Base-by-base conservation (phyloP, 148 eudicot genomes). In the Chenopodium album region DNA sequence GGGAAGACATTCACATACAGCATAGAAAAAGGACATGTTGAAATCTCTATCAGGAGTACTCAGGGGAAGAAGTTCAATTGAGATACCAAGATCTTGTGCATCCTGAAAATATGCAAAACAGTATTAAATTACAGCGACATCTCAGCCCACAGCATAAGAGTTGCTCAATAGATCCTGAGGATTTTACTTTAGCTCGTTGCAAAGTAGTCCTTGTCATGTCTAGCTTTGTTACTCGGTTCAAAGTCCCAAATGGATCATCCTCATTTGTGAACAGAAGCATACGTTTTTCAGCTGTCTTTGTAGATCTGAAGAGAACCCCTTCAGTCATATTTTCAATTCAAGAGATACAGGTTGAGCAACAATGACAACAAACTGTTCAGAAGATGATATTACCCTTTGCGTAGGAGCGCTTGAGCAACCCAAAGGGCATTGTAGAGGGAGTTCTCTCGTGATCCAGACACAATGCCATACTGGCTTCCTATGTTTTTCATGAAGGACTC, bases 31-130 rank as follows among this genome's bases (percentile, higher is more conserved):
- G 46, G 98, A 90, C 75, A 90, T 75, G 80, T 93, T 89, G 84
- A 95, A 95, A 82, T 95, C 90, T 63, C 79, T 86, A 81, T 91
- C 89, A 80, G 89, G 86, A 77, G 82, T 88, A 77, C 89, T 90
- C 75, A 95, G 85, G 54, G 99, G 99, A 52, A 93, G 95, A 83
- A 95, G 92, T 86, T 93, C 95, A 59, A 95, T 92, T 41, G 91
- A 87, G 83, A 95, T 94, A 78, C 98, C 98, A 79, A 95, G 98
- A 88, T 95, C 99, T 88, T 92, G 97, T 65, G 98, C 99, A 89
- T 95, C 99, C 98, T 95, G 89, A 29, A 83, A 85, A 79, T 41
- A 56, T 59, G 50, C 56, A 23, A 82, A 72, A 83, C 63, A 37
- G 32, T n/a, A 76, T 60, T 13, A 64, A 22, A 60, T 23, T 63